Conservation (phyloP, 176 grass and related monocot species). For the Tuctoria greenei region DNA sequence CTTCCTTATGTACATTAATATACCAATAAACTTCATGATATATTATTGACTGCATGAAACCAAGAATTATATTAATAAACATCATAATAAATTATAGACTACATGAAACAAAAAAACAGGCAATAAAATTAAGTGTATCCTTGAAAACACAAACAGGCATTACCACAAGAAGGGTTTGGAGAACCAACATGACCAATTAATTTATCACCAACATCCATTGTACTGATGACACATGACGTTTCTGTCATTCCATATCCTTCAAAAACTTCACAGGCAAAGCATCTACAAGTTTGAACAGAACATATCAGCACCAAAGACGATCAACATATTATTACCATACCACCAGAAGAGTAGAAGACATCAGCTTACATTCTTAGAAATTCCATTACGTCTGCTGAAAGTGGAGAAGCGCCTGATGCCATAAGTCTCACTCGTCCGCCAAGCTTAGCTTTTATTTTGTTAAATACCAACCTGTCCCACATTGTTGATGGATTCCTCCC, state of each 20-base stretch:
- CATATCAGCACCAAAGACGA: slow-evolving; percentile 20
- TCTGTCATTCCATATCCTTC: slow-evolving; percentile 99
- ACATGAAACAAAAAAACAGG: not conserved
- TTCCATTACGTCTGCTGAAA: slow-evolving; percentile 91
- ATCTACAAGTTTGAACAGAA: slow-evolving; percentile 45
- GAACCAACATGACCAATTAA: slow-evolving; percentile 93
- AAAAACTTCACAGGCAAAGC: slow-evolving; percentile 76
- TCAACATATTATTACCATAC: not conserved
- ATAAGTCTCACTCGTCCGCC: slow-evolving; percentile 89
- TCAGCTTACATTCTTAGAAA: slow-evolving; percentile 84
- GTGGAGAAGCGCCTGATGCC: slow-evolving; percentile 86
- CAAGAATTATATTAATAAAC: too few relatives aligned
- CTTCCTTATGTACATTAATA: too few relatives aligned
- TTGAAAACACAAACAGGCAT: slow-evolving; percentile 27
- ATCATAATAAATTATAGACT: too few relatives aligned
- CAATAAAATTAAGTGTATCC: not conserved
- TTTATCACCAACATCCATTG: slow-evolving; percentile 69
- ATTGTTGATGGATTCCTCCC: slow-evolving; percentile 80
- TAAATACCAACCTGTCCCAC: slow-evolving; percentile 97
- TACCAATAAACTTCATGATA: too few relatives aligned
- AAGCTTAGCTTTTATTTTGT: slow-evolving; percentile 89
- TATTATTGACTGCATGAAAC: too few relatives aligned
- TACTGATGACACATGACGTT: slow-evolving; percentile 83
- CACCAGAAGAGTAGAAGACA: not conserved
- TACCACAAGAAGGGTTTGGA: slow-evolving; percentile 84